Evolutionary conservation across 495 filamentous ascomycete genomes (phyloP).

Genomic region (Diplogelasinospora grovesii): DNA sequence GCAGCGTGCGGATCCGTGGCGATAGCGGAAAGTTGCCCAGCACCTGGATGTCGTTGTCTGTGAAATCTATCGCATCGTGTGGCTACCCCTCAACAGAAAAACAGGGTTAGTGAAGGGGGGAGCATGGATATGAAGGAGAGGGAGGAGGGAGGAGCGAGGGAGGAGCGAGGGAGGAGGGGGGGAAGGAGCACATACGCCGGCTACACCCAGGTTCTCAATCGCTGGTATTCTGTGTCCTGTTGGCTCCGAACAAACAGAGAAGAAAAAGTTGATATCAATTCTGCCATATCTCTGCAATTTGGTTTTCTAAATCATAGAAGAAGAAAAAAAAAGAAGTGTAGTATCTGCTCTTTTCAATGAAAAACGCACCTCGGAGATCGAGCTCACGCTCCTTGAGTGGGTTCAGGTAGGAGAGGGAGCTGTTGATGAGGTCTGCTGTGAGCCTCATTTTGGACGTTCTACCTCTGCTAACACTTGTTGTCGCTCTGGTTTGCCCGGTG

Average conservation of each 20-base stretch:
- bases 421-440: conserved; percentile 85
- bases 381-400: conserved; percentile 96
- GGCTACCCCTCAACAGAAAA: conserved; percentile 31
- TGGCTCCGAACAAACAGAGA: conserved; percentile 27
- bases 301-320: too few species aligned
- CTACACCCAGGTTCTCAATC: conserved; percentile 97
- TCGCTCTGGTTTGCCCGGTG: not conserved
- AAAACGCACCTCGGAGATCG: conserved; percentile 95
- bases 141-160: too few species aligned
- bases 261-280: conserved; percentile 69
- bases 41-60: conserved; percentile 90
- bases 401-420: conserved; percentile 94
- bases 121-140: not conserved
- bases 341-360: conserved; percentile 93
- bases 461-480: not conserved
- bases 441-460: conserved; percentile 63
- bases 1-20: conserved; percentile 75
- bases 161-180: conserved; percentile 5
- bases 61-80: conserved; percentile 94
- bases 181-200: conserved; percentile 57
- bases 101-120: not conserved
- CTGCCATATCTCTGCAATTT: conserved; percentile 38
- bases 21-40: conserved; percentile 93
- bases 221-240: conserved; percentile 95
- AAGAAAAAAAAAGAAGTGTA: conserved; percentile 69